Base-by-base conservation (phyloP, 2,329 filamentous ascomycete species). In the Paraphoma sp. region DNA sequence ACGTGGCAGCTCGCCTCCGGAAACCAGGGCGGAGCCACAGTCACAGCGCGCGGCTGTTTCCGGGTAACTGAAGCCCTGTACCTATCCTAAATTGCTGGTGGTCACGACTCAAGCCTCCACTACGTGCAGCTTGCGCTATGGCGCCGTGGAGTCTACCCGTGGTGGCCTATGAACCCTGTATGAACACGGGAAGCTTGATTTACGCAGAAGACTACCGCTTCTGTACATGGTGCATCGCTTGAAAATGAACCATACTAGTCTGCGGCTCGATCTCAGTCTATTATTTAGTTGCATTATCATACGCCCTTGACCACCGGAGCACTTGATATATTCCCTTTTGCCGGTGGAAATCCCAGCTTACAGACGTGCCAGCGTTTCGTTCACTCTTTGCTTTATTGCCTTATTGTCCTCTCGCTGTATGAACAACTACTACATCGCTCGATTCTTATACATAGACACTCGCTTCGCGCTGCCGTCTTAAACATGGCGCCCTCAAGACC, bases 401-500 rank as follows among this genome's bases (percentile, higher is more conserved):
- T 49, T 49, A 33, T 48, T 53, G 18, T 57, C 53, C 53, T 23
- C 45, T 60, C 29, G 49, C 16, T 56, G 51, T 51, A 59, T 57
- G 57, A 45, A 45, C 50, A 57, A 38, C 51, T 50, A 50, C 49
- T 23, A 43, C 12, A 45, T 40, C 33, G 18, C 52, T 54, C 42
- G 29, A 18, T 49, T 48, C 48, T 40, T 50, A 53, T 36, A 46
- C 45, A 41, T 38, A 45, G 18, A 57, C 44, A 46, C 31, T 54
- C 36, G 52, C 51, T 45, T 42, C 51, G 31, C 28, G 16, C 38
- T 59, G 11, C 54, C 30, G 23, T 31, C 23, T 50, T 48, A 36
- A 59, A 11, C 54, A 88, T 88, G 86, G 83, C 85, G 51, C 81
- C 82, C 47, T 80, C 83, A 52, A 87, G 83, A 75, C 83, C 83